Evolutionary conservation across 75 land plant species (phyloP).

Genomic region (Adiantum capillusveneris): DNA sequence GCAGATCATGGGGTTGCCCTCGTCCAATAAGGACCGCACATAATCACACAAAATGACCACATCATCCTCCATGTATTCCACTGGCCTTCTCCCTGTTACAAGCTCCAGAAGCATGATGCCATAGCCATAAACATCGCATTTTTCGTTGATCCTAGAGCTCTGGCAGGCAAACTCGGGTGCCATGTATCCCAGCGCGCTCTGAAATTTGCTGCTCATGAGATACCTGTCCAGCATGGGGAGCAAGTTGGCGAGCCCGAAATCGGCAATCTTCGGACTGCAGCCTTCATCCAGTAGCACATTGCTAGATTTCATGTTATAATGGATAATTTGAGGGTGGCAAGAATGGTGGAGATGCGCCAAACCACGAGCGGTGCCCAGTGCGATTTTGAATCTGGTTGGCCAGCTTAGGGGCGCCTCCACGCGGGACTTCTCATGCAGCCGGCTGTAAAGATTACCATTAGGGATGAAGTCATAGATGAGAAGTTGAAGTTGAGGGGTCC

Average conservation of each 20-base stretch:
- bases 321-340: constrained; percentile 51
- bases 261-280: constrained; percentile 60
- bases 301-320: constrained; percentile 88
- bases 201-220: constrained; percentile 84
- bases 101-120: constrained; percentile 82
- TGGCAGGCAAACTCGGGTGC: constrained; percentile 94
- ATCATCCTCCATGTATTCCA: constrained; percentile 98
- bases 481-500: constrained; percentile 89
- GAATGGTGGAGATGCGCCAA: constrained; percentile 68
- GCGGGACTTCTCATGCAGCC: constrained; percentile 54
- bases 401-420: constrained; percentile 39
- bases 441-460: constrained; percentile 65
- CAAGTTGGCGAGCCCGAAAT: constrained; percentile 79
- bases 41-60: constrained; percentile 84
- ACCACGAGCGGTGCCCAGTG: constrained; percentile 67
- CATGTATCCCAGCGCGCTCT: constrained; percentile 95
- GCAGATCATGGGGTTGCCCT: constrained; percentile 65
- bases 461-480: constrained; percentile 80
- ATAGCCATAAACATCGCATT: constrained; percentile 94
- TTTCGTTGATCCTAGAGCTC: constrained; percentile 82
- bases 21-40: constrained; percentile 73
- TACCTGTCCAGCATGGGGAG: constrained; percentile 81
- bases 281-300: constrained; percentile 65
- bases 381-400: constrained; percentile 66
- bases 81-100: constrained; percentile 79